phyloP scores from a whole-genome alignment of 306 rosid species.

The Castanea sativa region DNA sequence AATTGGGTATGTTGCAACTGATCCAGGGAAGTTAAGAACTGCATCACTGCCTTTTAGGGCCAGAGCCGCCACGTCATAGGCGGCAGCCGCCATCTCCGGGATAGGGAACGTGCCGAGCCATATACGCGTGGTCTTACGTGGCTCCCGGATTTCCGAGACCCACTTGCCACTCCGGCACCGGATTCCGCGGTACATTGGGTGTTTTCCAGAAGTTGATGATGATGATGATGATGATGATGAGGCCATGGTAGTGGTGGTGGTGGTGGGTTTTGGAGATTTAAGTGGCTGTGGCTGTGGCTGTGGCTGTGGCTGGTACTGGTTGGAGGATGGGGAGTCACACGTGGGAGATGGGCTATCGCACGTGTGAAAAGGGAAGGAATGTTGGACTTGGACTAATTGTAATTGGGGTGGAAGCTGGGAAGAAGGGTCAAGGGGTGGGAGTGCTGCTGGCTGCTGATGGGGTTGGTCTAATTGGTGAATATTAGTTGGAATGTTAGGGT shows the following conservation, averaged over 20 bases:
- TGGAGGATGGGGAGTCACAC: not conserved
- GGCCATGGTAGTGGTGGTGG: slow-evolving; percentile 29
- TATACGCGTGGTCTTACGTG: slow-evolving; percentile 69
- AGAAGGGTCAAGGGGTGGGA: slow-evolving; percentile 13
- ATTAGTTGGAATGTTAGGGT: slow-evolving; percentile 2
- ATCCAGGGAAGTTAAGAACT: slow-evolving; percentile 61
- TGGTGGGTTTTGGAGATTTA: not conserved
- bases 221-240: slow-evolving; percentile 24
- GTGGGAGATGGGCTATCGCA: not conserved
- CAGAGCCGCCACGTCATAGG: slow-evolving; percentile 77
- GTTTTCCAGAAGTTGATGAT: slow-evolving; percentile 40
- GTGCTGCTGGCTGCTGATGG: not conserved
- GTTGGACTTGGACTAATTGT: not conserved
- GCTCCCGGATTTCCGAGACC: slow-evolving; percentile 97
- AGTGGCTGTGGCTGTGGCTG: not conserved
- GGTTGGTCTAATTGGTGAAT: slow-evolving; percentile 7
- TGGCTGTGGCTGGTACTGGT: not conserved
- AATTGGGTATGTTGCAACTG: slow-evolving; percentile 36
- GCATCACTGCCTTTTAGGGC: slow-evolving; percentile 70
- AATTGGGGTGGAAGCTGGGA: not conserved
- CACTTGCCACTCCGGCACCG: slow-evolving; percentile 75
- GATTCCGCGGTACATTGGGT: slow-evolving; percentile 63
- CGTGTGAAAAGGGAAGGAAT: slow-evolving; percentile 3
- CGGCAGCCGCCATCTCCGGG: slow-evolving; percentile 91
- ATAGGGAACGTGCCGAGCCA: slow-evolving; percentile 82